phyloP scores from a whole-genome alignment of 106 monocot species.

The Allium cepa region DNA sequence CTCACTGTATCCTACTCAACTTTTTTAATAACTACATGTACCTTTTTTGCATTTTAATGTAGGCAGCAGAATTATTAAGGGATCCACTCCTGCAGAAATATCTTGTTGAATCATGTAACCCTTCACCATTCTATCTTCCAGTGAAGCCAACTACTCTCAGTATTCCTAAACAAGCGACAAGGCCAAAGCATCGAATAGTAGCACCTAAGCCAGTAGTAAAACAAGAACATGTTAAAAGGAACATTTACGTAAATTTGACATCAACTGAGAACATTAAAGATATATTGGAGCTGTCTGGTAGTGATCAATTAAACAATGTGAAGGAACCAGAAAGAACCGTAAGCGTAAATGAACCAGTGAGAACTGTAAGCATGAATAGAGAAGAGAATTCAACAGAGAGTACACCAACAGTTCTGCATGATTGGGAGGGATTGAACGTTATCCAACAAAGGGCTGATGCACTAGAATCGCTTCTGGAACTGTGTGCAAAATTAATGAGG shows the following conservation, averaged over 20 bases:
- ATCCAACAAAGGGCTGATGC: constrained; percentile 76
- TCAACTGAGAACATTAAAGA: background rate
- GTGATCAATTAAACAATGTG: constrained; percentile 1
- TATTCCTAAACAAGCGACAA: constrained; percentile 19
- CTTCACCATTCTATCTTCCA: constrained; percentile 63
- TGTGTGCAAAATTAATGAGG: constrained; percentile 66
- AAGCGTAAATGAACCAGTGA: background rate
- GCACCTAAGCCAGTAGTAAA: constrained; percentile 1
- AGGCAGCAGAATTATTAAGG: constrained; percentile 78
- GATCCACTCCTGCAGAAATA: constrained; percentile 51
- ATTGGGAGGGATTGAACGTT: constrained; percentile 48
- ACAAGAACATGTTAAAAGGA: background rate
- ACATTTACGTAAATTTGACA: background rate
- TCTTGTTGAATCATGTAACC: constrained; percentile 57
- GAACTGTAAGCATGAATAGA: background rate
- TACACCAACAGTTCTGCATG: constrained; percentile 28
- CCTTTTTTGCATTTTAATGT: background rate
- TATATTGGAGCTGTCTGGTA: background rate
- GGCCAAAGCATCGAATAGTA: constrained; percentile 5
- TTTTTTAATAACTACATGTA: background rate
- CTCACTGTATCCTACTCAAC: background rate
- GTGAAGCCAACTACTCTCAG: constrained; percentile 35
- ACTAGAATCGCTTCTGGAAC: constrained; percentile 69
- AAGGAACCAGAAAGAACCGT: constrained; percentile 2
- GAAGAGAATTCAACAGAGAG: constrained; percentile 45